Base-by-base conservation (phyloP, 2,329 filamentous ascomycete species). In the Epichloe elymi region DNA sequence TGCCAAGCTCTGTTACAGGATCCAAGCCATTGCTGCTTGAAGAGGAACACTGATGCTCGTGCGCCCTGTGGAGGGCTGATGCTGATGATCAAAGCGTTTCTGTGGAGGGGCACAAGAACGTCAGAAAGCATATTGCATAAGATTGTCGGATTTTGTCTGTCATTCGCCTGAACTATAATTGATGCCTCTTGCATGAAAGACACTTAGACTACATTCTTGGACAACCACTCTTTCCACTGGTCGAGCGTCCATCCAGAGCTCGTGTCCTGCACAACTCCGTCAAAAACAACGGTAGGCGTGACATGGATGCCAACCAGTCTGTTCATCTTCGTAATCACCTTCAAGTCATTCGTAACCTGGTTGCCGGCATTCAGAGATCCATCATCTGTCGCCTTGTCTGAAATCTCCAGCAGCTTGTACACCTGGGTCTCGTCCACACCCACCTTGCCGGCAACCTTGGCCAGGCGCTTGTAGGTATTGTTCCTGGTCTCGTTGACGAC, bases 401-500 rank as follows among this genome's bases (percentile, higher is more conserved):
- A 68, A 49, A 96, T 81, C 55, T 72, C 74, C 49, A 97, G 73
- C 58, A 90, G 65, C 15, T 73, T 69, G 62, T 85, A 86, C 49
- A 96, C 72, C 58, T 80, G 70, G n/a, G 73, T 71, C 70, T 85
- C 83, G 57, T 87, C 78, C 8, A 94, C 70, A 6, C 85, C 87
- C 4, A 83, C 80, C 6, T 69, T 70, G 12, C 69, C 74, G 0
- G 84, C 89, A n/a, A 96, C 72, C 63, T 80, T 79, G 3, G 88
- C 85, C 30, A 96, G 75, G 15, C 89, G 77, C 57, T 74, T 74
- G 66, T 97, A 97, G 2, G 89, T 96, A 47, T 79, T 67, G 67
- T 97, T 96, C 48, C 91, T 75, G 30, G 80, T 78, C 76, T 97
- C 90, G 58, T 86, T 82, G 19, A 94, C 88, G 40, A 95, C 82